Conservation (phyloP, 805 yeast genomes). For the Myxozyma sirexii region DNA sequence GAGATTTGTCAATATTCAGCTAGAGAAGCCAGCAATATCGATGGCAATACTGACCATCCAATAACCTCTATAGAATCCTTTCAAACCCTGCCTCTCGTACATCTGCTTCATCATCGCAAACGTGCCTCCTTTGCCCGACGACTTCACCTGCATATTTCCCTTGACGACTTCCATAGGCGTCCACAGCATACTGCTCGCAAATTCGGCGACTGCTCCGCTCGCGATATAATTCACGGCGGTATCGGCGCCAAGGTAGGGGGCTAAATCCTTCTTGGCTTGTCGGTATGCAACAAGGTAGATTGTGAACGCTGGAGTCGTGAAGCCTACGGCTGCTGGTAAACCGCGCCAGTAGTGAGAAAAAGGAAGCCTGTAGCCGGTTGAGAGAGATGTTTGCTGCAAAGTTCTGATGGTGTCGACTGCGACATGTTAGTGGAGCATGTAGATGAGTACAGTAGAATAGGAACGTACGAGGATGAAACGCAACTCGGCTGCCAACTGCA, state of each 20-base stretch:
- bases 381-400: slow-evolving; percentile 47
- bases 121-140: slow-evolving; percentile 30
- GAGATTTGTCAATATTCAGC: neutral
- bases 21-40: neutral
- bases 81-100: slow-evolving; percentile 65
- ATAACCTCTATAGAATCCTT: slow-evolving; percentile 79
- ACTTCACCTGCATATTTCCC: slow-evolving; percentile 48
- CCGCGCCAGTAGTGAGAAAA: slow-evolving; percentile 48
- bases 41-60: slow-evolving; percentile 41
- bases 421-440: neutral
- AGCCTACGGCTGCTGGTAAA: slow-evolving; percentile 44
- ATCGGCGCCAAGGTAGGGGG: slow-evolving; percentile 44
- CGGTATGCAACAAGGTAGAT: slow-evolving; percentile 48
- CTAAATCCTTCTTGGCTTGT: slow-evolving; percentile 44
- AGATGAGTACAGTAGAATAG: neutral
- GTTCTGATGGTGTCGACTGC: slow-evolving; percentile 48
- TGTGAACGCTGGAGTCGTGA: slow-evolving; percentile 49
- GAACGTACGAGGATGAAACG: slow-evolving; percentile 46
- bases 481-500: slow-evolving; percentile 44
- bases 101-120: slow-evolving; percentile 43
- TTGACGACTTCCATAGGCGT: slow-evolving; percentile 51
- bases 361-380: slow-evolving; percentile 44
- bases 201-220: slow-evolving; percentile 47
- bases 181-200: slow-evolving; percentile 41
- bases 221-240: slow-evolving; percentile 43